Conservation (phyloP, 2,329 filamentous ascomycete genomes). For the Xylariaceae sp. region DNA sequence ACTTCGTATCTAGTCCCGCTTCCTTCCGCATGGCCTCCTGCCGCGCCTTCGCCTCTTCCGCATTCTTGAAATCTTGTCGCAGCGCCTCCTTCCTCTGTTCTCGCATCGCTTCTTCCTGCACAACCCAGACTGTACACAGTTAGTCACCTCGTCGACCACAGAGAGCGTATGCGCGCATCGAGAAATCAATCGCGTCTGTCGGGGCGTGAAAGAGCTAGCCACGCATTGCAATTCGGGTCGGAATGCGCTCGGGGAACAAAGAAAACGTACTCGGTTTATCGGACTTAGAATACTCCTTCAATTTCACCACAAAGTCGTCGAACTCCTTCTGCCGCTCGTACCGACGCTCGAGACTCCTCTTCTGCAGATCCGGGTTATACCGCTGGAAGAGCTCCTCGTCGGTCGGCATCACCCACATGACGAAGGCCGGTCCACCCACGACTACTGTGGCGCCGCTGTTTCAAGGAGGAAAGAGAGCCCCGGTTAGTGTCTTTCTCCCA, state of each 20-base stretch:
- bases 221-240: too few species aligned
- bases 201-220: too few species aligned
- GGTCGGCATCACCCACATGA: conserved; percentile 72
- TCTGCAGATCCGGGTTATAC: conserved; percentile 94
- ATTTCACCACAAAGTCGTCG: conserved; percentile 73
- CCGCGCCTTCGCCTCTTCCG: conserved; percentile 36
- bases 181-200: too few species aligned
- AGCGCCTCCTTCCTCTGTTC: conserved; percentile 34
- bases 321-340: conserved; percentile 77
- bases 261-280: conserved; percentile 71
- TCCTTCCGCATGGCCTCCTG: conserved; percentile 40
- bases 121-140: conserved; percentile 39
- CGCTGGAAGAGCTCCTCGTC: conserved; percentile 88
- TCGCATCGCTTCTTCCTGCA: conserved; percentile 37
- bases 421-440: conserved; percentile 80
- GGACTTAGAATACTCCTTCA: conserved; percentile 87
- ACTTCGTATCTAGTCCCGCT: conserved; percentile 23
- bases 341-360: conserved; percentile 74
- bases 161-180: background rate
- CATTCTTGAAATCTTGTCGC: conserved; percentile 32
- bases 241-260: background rate
- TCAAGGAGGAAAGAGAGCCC: background rate
- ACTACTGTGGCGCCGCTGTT: conserved; percentile 41
- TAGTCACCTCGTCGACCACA: conserved; percentile 1
- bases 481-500: background rate